These are phyloP conservation scores for Combretum micranthum DNA, from an alignment of 345 rosid species.

Conservation along the genomic window DNA sequence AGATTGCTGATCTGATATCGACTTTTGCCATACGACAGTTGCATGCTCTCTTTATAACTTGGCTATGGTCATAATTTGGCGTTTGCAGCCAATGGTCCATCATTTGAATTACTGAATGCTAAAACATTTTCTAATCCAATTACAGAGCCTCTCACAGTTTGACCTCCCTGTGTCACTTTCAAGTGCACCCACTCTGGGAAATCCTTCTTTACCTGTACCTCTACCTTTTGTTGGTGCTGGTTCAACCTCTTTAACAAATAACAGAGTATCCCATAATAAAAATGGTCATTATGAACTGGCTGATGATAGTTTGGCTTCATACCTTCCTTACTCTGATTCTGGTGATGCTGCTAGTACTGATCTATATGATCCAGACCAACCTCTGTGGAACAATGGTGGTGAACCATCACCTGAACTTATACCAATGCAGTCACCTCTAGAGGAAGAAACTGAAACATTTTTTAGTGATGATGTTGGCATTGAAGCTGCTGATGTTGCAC, in stretches of 20 bases:
- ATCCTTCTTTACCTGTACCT: conserved; percentile 47
- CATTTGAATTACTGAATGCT: conserved; percentile 13
- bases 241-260: conserved; percentile 36
- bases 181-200: conserved; percentile 57
- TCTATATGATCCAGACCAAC: conserved; percentile 98
- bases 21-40: no score
- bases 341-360: conserved; percentile 52
- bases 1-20: no score
- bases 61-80: not conserved
- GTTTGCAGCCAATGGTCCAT: conserved; percentile 1
- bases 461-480: conserved; percentile 31
- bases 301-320: conserved; percentile 51
- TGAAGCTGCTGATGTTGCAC: conserved; percentile 33
- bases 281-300: conserved; percentile 41
- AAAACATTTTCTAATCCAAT: conserved; percentile 22
- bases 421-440: conserved; percentile 41
- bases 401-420: conserved; percentile 51
- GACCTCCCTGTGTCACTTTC: conserved; percentile 92
- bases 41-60: no score
- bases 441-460: conserved; percentile 45
- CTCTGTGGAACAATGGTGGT: conserved; percentile 75
- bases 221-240: conserved; percentile 44
- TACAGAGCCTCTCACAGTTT: conserved; percentile 96
- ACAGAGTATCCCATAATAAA: conserved; percentile 36
- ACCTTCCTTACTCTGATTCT: conserved; percentile 45